phyloP scores from a whole-genome alignment of 1,284 basidiomycete species.

The Quambalaria eucalypti region DNA sequence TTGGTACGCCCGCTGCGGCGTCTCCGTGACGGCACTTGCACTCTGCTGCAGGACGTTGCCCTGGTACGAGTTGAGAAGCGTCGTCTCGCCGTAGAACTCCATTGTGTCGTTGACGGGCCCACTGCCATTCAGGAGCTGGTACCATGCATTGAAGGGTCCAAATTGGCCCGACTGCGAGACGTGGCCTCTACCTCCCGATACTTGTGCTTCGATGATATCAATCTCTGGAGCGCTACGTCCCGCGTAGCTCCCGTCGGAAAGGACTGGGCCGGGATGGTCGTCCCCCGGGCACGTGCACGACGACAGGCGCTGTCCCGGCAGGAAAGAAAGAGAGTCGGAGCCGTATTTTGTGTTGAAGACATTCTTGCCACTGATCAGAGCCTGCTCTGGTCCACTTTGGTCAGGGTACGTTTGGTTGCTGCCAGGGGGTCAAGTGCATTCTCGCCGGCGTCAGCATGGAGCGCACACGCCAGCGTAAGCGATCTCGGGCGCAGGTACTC shows the following conservation, averaged over 20 bases:
- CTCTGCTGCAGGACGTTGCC: slow-evolving; percentile 42
- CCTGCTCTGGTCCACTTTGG: slow-evolving; percentile 32
- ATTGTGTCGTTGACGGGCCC: slow-evolving; percentile 9
- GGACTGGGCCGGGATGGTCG: slow-evolving; percentile 40
- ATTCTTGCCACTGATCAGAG: slow-evolving; percentile 33
- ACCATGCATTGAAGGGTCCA: slow-evolving; percentile 36
- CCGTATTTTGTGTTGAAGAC: too few relatives aligned
- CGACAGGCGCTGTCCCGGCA: slow-evolving; percentile 37
- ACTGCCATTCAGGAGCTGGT: slow-evolving; percentile 50
- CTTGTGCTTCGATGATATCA: slow-evolving; percentile 63
- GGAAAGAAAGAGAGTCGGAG: slow-evolving; percentile 15
- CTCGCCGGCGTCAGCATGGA: not conserved
- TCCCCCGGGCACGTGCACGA: slow-evolving; percentile 30
- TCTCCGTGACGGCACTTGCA: slow-evolving; percentile 34
- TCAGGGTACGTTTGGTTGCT: slow-evolving; percentile 31
- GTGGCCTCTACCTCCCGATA: slow-evolving; percentile 35
- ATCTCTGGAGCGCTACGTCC: slow-evolving; percentile 72
- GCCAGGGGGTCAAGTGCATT: not conserved
- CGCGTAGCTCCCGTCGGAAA: slow-evolving; percentile 30
- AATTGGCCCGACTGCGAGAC: slow-evolving; percentile 37
- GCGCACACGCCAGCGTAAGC: not conserved
- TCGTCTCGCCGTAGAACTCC: slow-evolving; percentile 1
- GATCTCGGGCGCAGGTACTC: too few relatives aligned
- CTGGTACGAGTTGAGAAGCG: slow-evolving; percentile 28
- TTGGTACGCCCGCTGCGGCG: slow-evolving; percentile 28